phyloP scores from a whole-genome alignment of 371 early-diverging fungal species.

The Apophysomyces variabilis region DNA sequence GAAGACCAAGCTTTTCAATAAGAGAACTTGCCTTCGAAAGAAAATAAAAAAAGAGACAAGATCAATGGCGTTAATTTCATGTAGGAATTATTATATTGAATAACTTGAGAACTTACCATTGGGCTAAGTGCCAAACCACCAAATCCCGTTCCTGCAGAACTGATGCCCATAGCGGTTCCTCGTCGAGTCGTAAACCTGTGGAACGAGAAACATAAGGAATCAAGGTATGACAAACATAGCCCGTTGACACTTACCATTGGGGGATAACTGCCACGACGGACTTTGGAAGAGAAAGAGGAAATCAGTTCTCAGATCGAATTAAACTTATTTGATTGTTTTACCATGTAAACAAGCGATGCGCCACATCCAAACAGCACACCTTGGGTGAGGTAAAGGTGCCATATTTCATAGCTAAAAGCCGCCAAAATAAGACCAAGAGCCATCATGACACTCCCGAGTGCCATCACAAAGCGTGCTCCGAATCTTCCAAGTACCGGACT shows the following conservation, averaged over 20 bases:
- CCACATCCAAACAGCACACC: slow-evolving; percentile 38
- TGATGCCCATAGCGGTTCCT: slow-evolving; percentile 67
- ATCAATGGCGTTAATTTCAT: no score
- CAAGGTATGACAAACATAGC: slow-evolving; percentile 37
- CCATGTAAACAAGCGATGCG: slow-evolving; percentile 42
- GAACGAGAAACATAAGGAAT: slow-evolving; percentile 41
- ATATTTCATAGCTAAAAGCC: slow-evolving; percentile 48
- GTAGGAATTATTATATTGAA: no score
- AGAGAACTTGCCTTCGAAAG: slow-evolving; percentile 35
- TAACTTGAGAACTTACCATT: slow-evolving; percentile 26
- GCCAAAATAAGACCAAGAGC: slow-evolving; percentile 53
- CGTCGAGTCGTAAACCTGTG: slow-evolving; percentile 58
- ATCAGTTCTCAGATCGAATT: not conserved
- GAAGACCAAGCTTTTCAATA: slow-evolving; percentile 33
- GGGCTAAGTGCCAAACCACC: slow-evolving; percentile 64
- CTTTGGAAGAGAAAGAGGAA: slow-evolving; percentile 2
- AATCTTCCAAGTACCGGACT: slow-evolving; percentile 42
- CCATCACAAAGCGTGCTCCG: slow-evolving; percentile 42
- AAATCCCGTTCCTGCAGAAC: slow-evolving; percentile 76
- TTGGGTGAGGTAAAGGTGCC: slow-evolving; percentile 56
- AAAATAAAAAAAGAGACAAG: no score
- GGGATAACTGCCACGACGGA: slow-evolving; percentile 42
- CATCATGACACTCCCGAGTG: slow-evolving; percentile 51
- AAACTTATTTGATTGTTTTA: no score
- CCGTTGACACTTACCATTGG: slow-evolving; percentile 41